Base-by-base conservation (phyloP, 768 basidiomycete species). In the Amanita inopinata region DNA sequence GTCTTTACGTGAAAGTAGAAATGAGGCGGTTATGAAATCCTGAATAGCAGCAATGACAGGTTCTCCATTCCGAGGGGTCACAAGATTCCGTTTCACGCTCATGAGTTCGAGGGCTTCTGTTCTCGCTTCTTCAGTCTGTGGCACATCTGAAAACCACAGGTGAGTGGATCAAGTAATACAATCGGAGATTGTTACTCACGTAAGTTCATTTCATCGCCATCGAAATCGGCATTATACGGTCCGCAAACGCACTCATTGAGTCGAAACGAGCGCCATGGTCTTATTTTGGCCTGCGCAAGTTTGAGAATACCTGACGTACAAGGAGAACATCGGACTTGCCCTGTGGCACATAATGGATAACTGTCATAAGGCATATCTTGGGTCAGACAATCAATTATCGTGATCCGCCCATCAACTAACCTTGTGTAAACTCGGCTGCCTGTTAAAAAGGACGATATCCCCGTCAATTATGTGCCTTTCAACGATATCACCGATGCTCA, bases 141-240 rank as follows among this genome's bases (percentile, higher is more conserved):
- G 96, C 1, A 99, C 90, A 61, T 99, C 93, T 98, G 48, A 5
- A 15, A 34, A 42, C 25, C 3, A 27, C 23, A 12, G 15, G 5
- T 36, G 22, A 46, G 33, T 44, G 22, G 47, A 34, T 35, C 19
- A 36, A 49, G 3, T 28, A 27, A 11, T 27, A 22, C 17, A 12
- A 39, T 19, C 20, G 27, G 10, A 46, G 34, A 22, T 11, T 38
- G 3, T 19, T 20, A 58, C 88, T 54, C 55, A 93, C 94, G 96
- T 54, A 99, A 67, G 63, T 99, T 99, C 96, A 99, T 99, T 61
- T 99, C 96, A 58, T 99, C 96, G 48, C 96, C 96, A 58, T 99
- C 96, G 51, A 99, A 99, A 69, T 99, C 96, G 37, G 96, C 96
- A 56, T 97, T 97, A 64, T 97, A 98, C 5, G 96, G 96, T 35